Percentiles rank a stretch among this genome's conserved stretches.
phyloP scores from a whole-genome alignment of 352 stramenopile species.

The Proteromonas lacertae region DNA sequence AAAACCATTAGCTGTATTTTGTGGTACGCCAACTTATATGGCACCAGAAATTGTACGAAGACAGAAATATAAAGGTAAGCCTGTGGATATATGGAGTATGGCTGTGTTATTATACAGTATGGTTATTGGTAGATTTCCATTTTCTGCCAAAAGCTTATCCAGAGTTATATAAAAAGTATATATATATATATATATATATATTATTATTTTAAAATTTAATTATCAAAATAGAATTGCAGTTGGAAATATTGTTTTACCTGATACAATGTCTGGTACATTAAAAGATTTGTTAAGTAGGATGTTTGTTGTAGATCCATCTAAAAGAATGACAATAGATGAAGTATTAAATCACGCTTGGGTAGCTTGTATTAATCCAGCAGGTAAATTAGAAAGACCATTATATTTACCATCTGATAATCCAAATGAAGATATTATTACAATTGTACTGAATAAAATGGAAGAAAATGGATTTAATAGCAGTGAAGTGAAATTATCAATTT shows the following conservation, averaged over 20 bases:
- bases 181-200: too few species aligned
- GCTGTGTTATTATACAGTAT: constrained; percentile 48
- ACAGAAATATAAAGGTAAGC: constrained; percentile 41
- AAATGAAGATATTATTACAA: too few species aligned
- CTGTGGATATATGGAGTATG: constrained; percentile 50
- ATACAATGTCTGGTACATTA: constrained; percentile 4
- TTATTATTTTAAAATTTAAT: too few species aligned
- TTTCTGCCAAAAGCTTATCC: constrained; percentile 19
- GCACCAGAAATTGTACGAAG: constrained; percentile 50
- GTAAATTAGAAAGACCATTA: too few species aligned
- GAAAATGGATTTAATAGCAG: too few species aligned
- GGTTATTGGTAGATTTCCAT: constrained; percentile 30
- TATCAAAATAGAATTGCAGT: constrained; percentile 7
- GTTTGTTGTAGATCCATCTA: constrained; percentile 38
- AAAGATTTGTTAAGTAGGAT: constrained; percentile 37
- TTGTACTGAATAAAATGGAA: too few species aligned
- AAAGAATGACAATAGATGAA: constrained; percentile 29
- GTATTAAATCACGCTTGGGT: constrained; percentile 14
- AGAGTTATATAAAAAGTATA: constrained; percentile 12
- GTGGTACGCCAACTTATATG: constrained; percentile 23
- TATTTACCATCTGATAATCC: too few species aligned
- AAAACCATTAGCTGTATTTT: constrained; percentile 17
- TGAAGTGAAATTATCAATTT: too few species aligned
- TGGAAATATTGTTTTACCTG: constrained; percentile 5
- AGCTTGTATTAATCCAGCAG: too few species aligned